These are phyloP conservation scores for Pulicaria dysenterica DNA, from an alignment of 129 eudicot species.

Conservation along the genomic window DNA sequence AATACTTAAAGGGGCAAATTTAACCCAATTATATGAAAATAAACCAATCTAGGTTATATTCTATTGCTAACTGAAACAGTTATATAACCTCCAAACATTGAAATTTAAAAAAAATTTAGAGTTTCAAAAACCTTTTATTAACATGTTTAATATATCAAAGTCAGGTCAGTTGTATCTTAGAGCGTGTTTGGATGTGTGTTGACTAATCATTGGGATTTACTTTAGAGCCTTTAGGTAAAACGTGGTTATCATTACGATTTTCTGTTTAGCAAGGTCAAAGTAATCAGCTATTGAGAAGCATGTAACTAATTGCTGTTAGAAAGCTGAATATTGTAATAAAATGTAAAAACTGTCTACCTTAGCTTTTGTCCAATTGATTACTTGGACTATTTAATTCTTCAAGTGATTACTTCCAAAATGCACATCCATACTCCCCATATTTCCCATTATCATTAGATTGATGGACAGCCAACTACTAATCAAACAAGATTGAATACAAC, in stretches of 20 bases:
- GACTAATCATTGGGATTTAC: not conserved
- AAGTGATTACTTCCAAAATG: not conserved
- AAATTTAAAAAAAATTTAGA: too few relatives aligned
- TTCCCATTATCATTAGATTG: slow-evolving; percentile 1
- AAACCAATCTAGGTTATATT: not conserved
- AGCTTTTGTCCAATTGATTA: not conserved
- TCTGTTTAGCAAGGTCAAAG: not conserved
- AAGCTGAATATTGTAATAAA: not conserved
- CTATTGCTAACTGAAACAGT: too few relatives aligned
- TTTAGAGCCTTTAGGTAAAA: not conserved
- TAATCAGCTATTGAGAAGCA: slow-evolving; percentile 14
- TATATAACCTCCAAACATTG: too few relatives aligned
- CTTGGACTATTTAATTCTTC: not conserved
- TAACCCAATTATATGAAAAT: not conserved
- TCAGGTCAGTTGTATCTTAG: not conserved
- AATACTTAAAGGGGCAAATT: not conserved
- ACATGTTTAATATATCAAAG: too few relatives aligned
- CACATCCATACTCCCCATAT: not conserved
- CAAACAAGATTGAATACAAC: not conserved
- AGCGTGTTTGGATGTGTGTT: slow-evolving; percentile 8
- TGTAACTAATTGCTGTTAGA: not conserved
- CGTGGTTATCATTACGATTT: not conserved
- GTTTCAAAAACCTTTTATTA: too few relatives aligned
- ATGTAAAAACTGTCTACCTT: not conserved
- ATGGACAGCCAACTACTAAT: not conserved